Conservation (phyloP, 2,329 filamentous ascomycete genomes). For the Fusarium sp. region DNA sequence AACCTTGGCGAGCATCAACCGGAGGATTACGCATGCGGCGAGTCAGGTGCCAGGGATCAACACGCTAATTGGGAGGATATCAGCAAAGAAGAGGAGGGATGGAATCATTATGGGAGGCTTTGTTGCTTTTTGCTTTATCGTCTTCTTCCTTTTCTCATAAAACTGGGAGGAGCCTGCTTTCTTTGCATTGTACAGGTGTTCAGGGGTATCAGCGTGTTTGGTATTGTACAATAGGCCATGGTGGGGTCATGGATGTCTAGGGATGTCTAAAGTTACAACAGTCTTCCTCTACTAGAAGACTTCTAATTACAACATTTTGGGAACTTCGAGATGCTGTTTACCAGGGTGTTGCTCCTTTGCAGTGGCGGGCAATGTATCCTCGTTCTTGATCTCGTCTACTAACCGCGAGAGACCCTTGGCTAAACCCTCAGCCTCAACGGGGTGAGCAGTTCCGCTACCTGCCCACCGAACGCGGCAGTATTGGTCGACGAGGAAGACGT, state of each 20-base stretch:
- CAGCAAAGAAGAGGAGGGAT: slow-evolving; percentile 93
- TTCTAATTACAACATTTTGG: slow-evolving; percentile 49
- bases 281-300: slow-evolving; percentile 33
- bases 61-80: slow-evolving; percentile 90
- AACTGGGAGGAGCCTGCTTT: slow-evolving; percentile 24
- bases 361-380: slow-evolving; percentile 53
- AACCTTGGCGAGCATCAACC: slow-evolving; percentile 88
- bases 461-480: slow-evolving; percentile 95
- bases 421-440: slow-evolving; percentile 77
- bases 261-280: slow-evolving; percentile 44
- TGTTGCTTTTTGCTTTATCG: slow-evolving; percentile 90
- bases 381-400: slow-evolving; percentile 69
- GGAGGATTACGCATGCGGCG: slow-evolving; percentile 89
- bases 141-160: slow-evolving; percentile 84
- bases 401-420: slow-evolving; percentile 75
- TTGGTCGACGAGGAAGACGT: slow-evolving; percentile 90
- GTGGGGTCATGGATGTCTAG: slow-evolving; percentile 47
- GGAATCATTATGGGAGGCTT: slow-evolving; percentile 93
- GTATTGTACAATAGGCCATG: slow-evolving; percentile 54
- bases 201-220: slow-evolving; percentile 56
- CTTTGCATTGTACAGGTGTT: slow-evolving; percentile 54
- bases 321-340: slow-evolving; percentile 51
- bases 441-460: slow-evolving; percentile 79
- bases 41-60: slow-evolving; percentile 95
- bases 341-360: slow-evolving; percentile 55